Evolutionary conservation across 2,329 filamentous ascomycete species (phyloP), one percentile per base, ranked within the genome.

Genomic region (Eutypella sp.): DNA sequence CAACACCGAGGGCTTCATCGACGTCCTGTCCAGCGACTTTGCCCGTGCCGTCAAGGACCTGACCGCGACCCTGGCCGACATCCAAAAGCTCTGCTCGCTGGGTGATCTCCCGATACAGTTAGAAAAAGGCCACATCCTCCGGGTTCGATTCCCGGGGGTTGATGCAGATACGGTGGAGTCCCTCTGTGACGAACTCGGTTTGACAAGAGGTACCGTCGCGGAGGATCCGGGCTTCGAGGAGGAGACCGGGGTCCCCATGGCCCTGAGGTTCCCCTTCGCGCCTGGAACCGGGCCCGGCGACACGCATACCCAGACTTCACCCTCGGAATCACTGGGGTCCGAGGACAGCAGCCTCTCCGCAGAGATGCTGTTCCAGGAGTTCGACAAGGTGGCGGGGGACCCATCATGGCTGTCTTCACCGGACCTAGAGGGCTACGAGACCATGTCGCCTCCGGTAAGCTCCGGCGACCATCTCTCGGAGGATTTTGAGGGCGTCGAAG

Each of bases 81-180:
- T 99, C 6, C 86, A 88, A 58, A 81, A 81, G 29, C 73, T 99
- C 1, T 80, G 89, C 1, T 70, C 75, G 1, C 67, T 97, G 1
- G 93, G 93, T 1, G 90, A 96, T 60, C 70, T 99, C 18, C 90
- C 92, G 0, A 81, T 97, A 27, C 75, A 81, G 0, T 76, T 96
- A 43, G 81, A 89, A 55, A 76, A 79, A 31, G 72, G 77, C 27
- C 81, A 81, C 2, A 78, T 80, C 0, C 70, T 96, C 4, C 82
- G 90, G 27, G 82, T 97, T 2, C 85, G 90, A 24, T 97, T 99
- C 60, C 90, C 91, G 0, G 93, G 93, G 3, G 91, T 93, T 50
- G 92, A 97, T 58, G 82, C 82, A 1, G 80, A 84, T 15, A 88
- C 87, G 0, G 86, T 96, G 0, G 89, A 95, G 61, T 74, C 76